A percentile compares a stretch with the other conserved stretches of the same genome.
phyloP scores from a whole-genome alignment of 805 yeast genomes.

The Teunomyces cretensis region DNA sequence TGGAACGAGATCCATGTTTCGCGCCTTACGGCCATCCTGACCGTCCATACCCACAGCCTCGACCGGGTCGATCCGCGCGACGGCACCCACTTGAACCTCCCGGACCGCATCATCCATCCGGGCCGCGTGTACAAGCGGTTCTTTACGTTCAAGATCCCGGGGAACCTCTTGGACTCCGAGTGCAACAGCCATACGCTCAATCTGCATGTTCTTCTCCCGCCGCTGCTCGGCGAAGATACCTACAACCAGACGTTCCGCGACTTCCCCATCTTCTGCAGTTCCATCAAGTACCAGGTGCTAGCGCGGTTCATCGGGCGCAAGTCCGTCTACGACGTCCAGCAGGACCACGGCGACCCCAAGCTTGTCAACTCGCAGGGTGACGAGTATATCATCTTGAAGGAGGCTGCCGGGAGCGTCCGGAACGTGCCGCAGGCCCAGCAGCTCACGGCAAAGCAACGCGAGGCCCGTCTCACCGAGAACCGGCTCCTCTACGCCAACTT shows the following conservation, averaged over 20 bases:
- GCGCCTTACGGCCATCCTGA: constrained; percentile 25
- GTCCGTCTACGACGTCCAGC: constrained; percentile 21
- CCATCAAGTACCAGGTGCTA: constrained; percentile 32
- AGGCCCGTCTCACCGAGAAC: constrained; percentile 19
- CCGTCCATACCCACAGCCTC: constrained; percentile 15
- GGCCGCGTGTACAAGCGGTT: constrained; percentile 32
- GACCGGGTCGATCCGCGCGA: constrained; percentile 26
- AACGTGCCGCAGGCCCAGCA: constrained; percentile 22
- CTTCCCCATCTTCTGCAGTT: constrained; percentile 26
- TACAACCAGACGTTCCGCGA: constrained; percentile 23
- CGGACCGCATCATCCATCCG: constrained; percentile 19
- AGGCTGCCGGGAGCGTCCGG: constrained; percentile 23
- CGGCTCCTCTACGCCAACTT: constrained; percentile 24
- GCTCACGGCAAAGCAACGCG: constrained; percentile 7
- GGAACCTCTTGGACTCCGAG: constrained; percentile 35
- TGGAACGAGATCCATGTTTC: constrained; percentile 41
- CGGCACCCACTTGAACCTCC: constrained; percentile 20
- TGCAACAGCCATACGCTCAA: constrained; percentile 32
- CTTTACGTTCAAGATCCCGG: constrained; percentile 43
- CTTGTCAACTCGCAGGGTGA: constrained; percentile 37
- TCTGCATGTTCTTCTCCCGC: constrained; percentile 36
- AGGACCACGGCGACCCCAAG: constrained; percentile 15
- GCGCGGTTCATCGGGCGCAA: constrained; percentile 41
- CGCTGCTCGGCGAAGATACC: constrained; percentile 26
- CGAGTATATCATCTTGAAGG: constrained; percentile 40